A percentile compares a stretch with the other conserved stretches of the same genome.
Evolutionary conservation across 768 basidiomycete genomes (phyloP).

Genomic region (Leucocoprinus birnbaumii): DNA sequence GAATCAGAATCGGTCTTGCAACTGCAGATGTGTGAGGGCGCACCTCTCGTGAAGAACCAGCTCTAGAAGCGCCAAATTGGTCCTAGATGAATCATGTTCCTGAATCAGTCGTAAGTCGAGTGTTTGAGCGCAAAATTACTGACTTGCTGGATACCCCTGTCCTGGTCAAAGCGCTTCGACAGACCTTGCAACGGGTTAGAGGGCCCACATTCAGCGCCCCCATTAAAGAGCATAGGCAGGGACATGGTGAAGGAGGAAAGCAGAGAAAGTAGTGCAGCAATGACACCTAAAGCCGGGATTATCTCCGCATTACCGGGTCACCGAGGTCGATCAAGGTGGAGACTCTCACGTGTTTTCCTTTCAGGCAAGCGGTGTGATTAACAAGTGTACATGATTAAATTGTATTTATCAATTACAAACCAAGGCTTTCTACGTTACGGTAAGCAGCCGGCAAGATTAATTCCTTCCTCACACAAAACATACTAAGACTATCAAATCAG

Average conservation of each 20-base stretch:
- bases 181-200: conserved; percentile 79
- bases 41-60: conserved; percentile 65
- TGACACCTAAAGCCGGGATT: not conserved
- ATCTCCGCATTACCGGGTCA: conserved; percentile 3
- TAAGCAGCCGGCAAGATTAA: not conserved
- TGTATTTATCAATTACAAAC: conserved; percentile 8
- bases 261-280: conserved; percentile 1
- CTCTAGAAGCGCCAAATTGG: conserved; percentile 57
- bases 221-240: conserved; percentile 72
- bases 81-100: conserved; percentile 45
- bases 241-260: conserved; percentile 48
- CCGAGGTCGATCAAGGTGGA: conserved; percentile 7
- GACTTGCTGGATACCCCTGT: conserved; percentile 79
- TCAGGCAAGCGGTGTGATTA: too few species aligned
- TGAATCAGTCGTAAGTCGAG: not conserved
- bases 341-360: conserved; percentile 15
- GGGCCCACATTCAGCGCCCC: conserved; percentile 82
- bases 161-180: conserved; percentile 75
- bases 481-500: conserved; percentile 3
- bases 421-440: not conserved
- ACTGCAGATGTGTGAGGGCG: conserved; percentile 14
- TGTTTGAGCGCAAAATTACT: conserved; percentile 10
- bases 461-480: conserved; percentile 8
- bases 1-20: not conserved
- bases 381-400: conserved; percentile 9